These are phyloP conservation scores for Boletus sensibilis DNA, from an alignment of 768 basidiomycete species.

Conservation along the genomic window DNA sequence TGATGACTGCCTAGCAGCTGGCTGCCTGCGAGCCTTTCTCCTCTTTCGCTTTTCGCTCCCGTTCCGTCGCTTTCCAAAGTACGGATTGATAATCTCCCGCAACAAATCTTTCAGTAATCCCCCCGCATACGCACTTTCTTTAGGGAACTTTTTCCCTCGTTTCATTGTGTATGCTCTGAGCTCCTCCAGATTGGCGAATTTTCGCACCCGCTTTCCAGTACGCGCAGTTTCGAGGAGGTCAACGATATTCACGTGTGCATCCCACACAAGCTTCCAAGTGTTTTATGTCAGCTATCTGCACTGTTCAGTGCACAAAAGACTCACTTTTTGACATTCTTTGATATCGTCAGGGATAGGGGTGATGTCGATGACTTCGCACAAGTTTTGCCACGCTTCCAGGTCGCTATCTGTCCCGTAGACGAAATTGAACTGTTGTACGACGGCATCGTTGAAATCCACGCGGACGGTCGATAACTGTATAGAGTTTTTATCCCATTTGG, in stretches of 20 bases:
- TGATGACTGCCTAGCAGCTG: not conserved
- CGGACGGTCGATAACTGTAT: not conserved
- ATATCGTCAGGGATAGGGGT: constrained; percentile 21
- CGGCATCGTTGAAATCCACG: constrained; percentile 17
- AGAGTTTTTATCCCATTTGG: not conserved
- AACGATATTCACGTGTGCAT: constrained; percentile 35
- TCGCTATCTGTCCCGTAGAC: constrained; percentile 19
- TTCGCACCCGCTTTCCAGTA: constrained; percentile 16
- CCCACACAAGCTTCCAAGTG: constrained; percentile 19
- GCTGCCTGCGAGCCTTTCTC: constrained; percentile 13
- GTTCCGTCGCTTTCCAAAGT: constrained; percentile 18
- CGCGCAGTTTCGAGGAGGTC: constrained; percentile 29
- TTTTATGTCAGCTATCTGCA: not conserved
- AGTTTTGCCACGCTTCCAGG: constrained; percentile 24
- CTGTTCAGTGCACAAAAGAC: not conserved
- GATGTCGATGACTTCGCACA: constrained; percentile 25
- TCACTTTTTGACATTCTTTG: constrained; percentile 16
- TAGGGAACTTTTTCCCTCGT: constrained; percentile 28
- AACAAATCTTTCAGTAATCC: constrained; percentile 33
- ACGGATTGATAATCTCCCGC: constrained; percentile 25
- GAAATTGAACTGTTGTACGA: constrained; percentile 27
- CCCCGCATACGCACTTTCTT: constrained; percentile 25
- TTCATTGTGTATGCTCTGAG: constrained; percentile 29
- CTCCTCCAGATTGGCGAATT: constrained; percentile 24
- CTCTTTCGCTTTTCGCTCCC: constrained; percentile 19